A percentile compares a stretch with the other conserved stretches of the same genome.
Evolutionary conservation across 345 rosid species (phyloP).

Genomic region (Sisymbrium altissimum): DNA sequence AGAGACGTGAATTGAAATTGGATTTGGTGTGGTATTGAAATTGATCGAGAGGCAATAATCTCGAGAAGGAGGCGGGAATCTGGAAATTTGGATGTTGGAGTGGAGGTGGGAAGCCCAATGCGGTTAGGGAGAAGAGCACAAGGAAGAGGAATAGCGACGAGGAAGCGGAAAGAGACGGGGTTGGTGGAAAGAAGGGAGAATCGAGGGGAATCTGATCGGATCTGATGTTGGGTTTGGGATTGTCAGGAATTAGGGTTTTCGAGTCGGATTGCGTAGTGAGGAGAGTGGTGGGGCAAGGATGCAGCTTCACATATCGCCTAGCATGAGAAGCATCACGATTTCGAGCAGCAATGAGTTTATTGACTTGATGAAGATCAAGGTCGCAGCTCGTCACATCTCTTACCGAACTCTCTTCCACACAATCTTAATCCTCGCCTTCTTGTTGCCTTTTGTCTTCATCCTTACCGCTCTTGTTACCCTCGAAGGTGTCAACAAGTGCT

Average conservation of each 20-base stretch:
- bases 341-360: conserved; percentile 96
- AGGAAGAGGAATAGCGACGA: conserved; percentile 15
- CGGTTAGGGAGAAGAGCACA: conserved; percentile 54
- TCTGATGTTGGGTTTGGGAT: conserved; percentile 76
- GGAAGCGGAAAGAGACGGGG: conserved; percentile 9
- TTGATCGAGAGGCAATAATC: too few species aligned
- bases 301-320: conserved; percentile 99
- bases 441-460: conserved; percentile 98
- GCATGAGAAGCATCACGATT: conserved; percentile 99
- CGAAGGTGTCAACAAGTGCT: conserved; percentile 99
- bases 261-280: background rate
- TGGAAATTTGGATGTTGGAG: conserved; percentile 1
- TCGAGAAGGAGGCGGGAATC: too few species aligned
- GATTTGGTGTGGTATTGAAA: too few species aligned
- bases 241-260: conserved; percentile 35
- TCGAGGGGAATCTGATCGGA: conserved; percentile 38
- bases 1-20: conserved; percentile 19
- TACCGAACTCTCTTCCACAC: conserved; percentile 94
- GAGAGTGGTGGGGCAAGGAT: conserved; percentile 41
- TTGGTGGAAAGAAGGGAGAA: conserved; percentile 8
- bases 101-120: conserved; percentile 52
- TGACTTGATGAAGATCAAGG: conserved; percentile 99
- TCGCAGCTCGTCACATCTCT: conserved; percentile 99
- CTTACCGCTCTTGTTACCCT: conserved; percentile 98
- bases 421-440: conserved; percentile 90